Percentiles rank a stretch among this genome's conserved stretches.
These are phyloP conservation scores for Xylaria sp. DNA, from an alignment of 2,329 filamentous ascomycete genomes.

Conservation along the genomic window DNA sequence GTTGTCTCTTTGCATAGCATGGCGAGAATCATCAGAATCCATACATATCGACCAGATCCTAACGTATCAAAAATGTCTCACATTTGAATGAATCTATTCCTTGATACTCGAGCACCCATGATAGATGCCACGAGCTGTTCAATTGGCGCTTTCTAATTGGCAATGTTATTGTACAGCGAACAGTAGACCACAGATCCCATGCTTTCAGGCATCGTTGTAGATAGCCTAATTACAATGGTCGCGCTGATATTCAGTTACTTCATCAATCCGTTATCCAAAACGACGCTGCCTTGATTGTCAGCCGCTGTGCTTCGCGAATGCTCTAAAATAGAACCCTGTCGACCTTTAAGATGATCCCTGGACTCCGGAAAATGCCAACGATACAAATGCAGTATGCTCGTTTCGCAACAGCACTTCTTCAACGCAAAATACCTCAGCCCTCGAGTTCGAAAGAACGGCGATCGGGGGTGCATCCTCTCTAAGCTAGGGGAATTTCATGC, in stretches of 20 bases:
- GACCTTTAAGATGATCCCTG: conserved; percentile 12
- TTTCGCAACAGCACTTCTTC: neutral
- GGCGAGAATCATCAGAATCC: neutral
- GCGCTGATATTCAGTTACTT: conserved; percentile 1
- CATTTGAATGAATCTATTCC: neutral
- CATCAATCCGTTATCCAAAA: conserved; percentile 14
- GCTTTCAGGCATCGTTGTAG: conserved; percentile 15
- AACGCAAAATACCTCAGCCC: conserved; percentile 1
- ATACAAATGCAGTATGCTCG: conserved; percentile 20
- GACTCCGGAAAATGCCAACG: conserved; percentile 35
- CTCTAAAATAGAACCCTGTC: neutral
- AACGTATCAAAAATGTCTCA: neutral
- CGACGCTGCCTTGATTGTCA: conserved; percentile 17
- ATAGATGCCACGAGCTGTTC: neutral
- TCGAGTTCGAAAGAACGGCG: neutral
- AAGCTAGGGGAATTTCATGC: conserved; percentile 57
- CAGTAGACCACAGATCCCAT: conserved; percentile 4
- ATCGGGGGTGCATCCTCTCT: conserved; percentile 1
- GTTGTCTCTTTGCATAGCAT: neutral
- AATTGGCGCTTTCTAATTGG: conserved; percentile 20
- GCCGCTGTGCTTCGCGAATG: conserved; percentile 5
- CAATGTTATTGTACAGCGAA: conserved; percentile 26
- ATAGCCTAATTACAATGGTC: conserved; percentile 2
- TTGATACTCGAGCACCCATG: neutral
- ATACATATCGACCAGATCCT: neutral